These are phyloP conservation scores for Phialocephala subalpina DNA, from an alignment of 2,329 filamentous ascomycete species.

Conservation along the genomic window DNA sequence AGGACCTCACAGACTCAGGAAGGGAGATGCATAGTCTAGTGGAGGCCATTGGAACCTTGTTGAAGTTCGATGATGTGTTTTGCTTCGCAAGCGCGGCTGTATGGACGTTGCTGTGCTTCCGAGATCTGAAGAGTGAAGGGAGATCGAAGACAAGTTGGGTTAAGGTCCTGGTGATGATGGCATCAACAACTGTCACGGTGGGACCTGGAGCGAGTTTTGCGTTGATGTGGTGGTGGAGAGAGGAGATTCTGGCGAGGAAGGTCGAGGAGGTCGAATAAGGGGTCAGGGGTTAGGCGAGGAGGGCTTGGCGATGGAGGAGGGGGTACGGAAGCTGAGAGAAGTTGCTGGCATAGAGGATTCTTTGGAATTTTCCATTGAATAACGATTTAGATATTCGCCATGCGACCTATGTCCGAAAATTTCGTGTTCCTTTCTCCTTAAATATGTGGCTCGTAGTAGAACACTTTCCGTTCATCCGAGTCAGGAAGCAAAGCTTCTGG, in stretches of 20 bases:
- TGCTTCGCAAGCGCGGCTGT: conserved; percentile 26
- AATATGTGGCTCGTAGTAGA: too few relatives aligned
- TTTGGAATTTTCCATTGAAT: not conserved
- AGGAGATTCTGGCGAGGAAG: conserved; percentile 40
- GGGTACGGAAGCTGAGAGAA: not conserved
- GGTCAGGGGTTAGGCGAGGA: not conserved
- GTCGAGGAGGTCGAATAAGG: not conserved
- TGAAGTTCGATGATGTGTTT: conserved; percentile 33
- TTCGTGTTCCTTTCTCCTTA: too few relatives aligned
- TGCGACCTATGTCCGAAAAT: too few relatives aligned
- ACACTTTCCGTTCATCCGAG: too few relatives aligned
- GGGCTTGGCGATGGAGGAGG: not conserved
- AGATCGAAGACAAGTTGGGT: conserved; percentile 36
- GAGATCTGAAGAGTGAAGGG: conserved; percentile 42
- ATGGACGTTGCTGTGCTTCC: conserved; percentile 41
- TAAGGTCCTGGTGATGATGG: conserved; percentile 26
- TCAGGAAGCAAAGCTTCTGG: too few relatives aligned
- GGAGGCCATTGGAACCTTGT: conserved; percentile 21
- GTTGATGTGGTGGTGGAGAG: conserved; percentile 42
- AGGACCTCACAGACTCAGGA: conserved; percentile 32
- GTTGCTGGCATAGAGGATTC: not conserved
- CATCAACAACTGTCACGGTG: conserved; percentile 19
- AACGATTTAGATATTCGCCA: too few relatives aligned
- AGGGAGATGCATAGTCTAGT: conserved; percentile 12
- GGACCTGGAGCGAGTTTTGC: conserved; percentile 42